Evolutionary conservation across 2,329 filamentous ascomycete species (phyloP).

Genomic region (Orbilia oligospora): DNA sequence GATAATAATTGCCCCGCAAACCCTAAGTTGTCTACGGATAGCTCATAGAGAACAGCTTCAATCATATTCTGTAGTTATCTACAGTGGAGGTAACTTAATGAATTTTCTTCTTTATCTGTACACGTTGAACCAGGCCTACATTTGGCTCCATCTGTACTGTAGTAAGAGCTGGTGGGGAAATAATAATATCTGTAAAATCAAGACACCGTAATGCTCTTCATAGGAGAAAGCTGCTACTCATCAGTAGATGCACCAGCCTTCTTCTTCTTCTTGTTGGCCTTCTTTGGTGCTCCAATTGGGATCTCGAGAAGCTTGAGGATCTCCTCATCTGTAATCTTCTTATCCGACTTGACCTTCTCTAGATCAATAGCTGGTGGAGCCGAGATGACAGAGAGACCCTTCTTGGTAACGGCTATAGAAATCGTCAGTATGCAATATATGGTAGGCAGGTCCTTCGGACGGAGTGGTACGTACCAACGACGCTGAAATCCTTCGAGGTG

Average conservation of each 20-base stretch:
- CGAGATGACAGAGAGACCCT: slow-evolving; percentile 89
- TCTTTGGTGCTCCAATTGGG: slow-evolving; percentile 83
- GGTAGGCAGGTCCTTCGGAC: not conserved
- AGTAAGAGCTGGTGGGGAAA: slow-evolving; percentile 16
- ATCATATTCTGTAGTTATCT: slow-evolving; percentile 14
- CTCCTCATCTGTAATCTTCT: slow-evolving; percentile 98
- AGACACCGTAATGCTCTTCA: slow-evolving; percentile 1
- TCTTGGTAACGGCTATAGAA: slow-evolving; percentile 89
- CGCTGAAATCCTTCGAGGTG: slow-evolving; percentile 89
- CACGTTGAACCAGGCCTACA: slow-evolving; percentile 41
- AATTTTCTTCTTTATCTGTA: slow-evolving; percentile 56
- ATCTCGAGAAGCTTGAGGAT: slow-evolving; percentile 93
- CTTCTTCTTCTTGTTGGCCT: slow-evolving; percentile 94
- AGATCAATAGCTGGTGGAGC: slow-evolving; percentile 82
- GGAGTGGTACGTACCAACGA: slow-evolving; percentile 79
- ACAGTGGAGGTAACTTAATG: slow-evolving; percentile 49
- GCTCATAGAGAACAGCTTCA: no score
- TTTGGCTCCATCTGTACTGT: not conserved
- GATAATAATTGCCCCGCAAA: no score
- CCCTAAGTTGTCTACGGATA: no score
- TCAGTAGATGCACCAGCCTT: slow-evolving; percentile 71
- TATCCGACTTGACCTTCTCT: slow-evolving; percentile 89
- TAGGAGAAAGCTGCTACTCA: slow-evolving; percentile 29
- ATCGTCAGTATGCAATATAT: slow-evolving; percentile 62
- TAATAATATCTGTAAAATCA: slow-evolving; percentile 16